phyloP scores from a whole-genome alignment of 768 basidiomycete species.

The Multifurca ochricompacta region DNA sequence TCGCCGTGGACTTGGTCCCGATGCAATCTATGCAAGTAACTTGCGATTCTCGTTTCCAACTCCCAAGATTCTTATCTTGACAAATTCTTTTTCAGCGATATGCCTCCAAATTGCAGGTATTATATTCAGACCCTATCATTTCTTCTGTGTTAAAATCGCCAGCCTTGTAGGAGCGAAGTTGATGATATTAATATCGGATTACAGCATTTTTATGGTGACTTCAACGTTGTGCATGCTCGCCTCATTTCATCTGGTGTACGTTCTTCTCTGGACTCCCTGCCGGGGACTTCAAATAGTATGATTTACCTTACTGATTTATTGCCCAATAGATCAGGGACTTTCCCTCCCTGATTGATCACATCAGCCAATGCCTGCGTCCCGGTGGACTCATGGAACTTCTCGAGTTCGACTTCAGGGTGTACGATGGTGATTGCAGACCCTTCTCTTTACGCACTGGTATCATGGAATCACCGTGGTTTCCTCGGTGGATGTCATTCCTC shows the following conservation, averaged over 20 bases:
- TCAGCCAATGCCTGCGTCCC: conserved; percentile 57
- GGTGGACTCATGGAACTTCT: conserved; percentile 58
- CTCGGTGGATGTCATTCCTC: conserved; percentile 55
- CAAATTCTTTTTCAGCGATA: conserved; percentile 34
- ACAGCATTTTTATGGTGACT: conserved; percentile 73
- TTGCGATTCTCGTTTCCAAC: neutral
- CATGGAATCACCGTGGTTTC: conserved; percentile 47
- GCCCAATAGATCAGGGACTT: conserved; percentile 59
- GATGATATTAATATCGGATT: conserved; percentile 81
- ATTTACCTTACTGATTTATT: neutral
- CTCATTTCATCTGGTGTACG: conserved; percentile 68
- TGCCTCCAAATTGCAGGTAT: conserved; percentile 68
- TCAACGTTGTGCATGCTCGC: conserved; percentile 67
- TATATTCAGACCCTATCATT: neutral
- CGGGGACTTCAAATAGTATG: neutral
- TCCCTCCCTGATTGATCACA: conserved; percentile 53
- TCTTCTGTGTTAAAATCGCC: neutral
- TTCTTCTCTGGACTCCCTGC: conserved; percentile 6
- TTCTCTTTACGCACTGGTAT: conserved; percentile 37
- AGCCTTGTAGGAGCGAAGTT: conserved; percentile 56
- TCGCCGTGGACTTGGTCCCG: conserved; percentile 75
- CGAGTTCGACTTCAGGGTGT: conserved; percentile 65
- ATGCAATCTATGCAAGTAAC: conserved; percentile 60
- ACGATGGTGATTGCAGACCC: conserved; percentile 42
- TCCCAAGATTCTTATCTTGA: conserved; percentile 17